Base-by-base conservation (phyloP, 805 yeast species). In the Metschnikowia hibisci region DNA sequence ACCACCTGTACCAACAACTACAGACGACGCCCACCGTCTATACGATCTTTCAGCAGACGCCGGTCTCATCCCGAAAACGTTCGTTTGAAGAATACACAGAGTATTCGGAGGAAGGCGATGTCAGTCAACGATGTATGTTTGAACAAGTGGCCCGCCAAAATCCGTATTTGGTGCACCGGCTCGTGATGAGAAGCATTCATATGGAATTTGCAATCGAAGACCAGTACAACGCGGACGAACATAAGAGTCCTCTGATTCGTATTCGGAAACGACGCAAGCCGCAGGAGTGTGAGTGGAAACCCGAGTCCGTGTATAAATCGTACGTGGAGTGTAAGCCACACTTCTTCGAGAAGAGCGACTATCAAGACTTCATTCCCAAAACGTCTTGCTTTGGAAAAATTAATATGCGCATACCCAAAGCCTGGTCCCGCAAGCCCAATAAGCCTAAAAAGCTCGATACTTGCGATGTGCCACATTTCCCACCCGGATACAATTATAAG, bases 331-430 rank as follows among this genome's bases (percentile, higher is more conserved):
- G 50, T 42, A 64, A 62, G 33, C 56, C 62, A 4, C 45, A 39
- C n/a, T 59, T 55, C 23, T 51, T 62, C 42, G 62, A 62, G 35
- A 58, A 54, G 41, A 52, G 65, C n/a, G 57, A 58, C 35, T 63
- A 60, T 41, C 56, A 52, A 25, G 60, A 56, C 32, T 45, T 48
- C 22, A 53, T 64, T 10, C 71, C 73, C 2, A 33, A 31, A 12
- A 44, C 48, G 11, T 64, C 69, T 2, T 66, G 73, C 46, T 67
- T 68, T 45, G 74, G 74, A 6, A 61, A 57, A 33, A 61, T 68
- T 30, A 67, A 66, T 47, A 68, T 68, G 74, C 52, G 74, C 41
- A 52, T 47, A 28, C 63, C 62, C 32, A 47, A 68, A 18, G 74
- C 74, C 6, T 68, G 74, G 74, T 48, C 55, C 3, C 54, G 73